Evolutionary conservation across 192 early-diverging fungal genomes (phyloP), one percentile per base, ranked within the genome.

Genomic region (Coemansia asiatica): DNA sequence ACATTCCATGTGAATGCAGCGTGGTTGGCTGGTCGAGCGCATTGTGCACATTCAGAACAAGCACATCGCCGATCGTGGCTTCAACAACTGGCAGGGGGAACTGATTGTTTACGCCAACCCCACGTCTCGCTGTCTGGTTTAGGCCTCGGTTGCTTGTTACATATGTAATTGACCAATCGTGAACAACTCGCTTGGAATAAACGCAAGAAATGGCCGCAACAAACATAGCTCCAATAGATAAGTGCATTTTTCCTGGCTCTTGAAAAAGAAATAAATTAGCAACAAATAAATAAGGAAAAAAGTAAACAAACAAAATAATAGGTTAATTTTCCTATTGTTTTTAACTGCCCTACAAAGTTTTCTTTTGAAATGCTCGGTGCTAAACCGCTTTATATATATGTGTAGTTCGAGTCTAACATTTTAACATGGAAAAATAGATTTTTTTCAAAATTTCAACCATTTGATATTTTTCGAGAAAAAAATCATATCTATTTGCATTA

Each of bases 1-100:
- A 89, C 18, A 94, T 54, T 1, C 94, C 94, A 67, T 95, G 94
- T 1, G 81, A 63, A 76, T 90, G 92, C 21, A 93, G 68, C 5
- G 85, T 80, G 22, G 91, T 89, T 19, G 86, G 79, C 47, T 75
- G 68, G 60, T 86, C 75, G 22, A 90, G 74, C 35, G 77, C 77
- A 68, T 90, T 88, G 53, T 74, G 67, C 48, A 84, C 74, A 35
- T 81, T 84, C 48, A 81, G 47, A 23, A 48, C 60, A 0, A 79
- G 53, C 15, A 62, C 70, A 44, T 79, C 76, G 35, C 76, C 76
- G 1, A 63, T 51, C 6, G 22, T 29, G 23, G 64, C 68, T 12
- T 74, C 31, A 13, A 79, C 64, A 23, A 68, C 61, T 0, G 76
- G 76, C 25, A 79, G 54, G 0, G 76, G 76, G 10, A 65, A 31